Evolutionary conservation across 495 filamentous ascomycete species (phyloP), one percentile per base, ranked within the genome.

Genomic region (Trypethelium eluteriae): DNA sequence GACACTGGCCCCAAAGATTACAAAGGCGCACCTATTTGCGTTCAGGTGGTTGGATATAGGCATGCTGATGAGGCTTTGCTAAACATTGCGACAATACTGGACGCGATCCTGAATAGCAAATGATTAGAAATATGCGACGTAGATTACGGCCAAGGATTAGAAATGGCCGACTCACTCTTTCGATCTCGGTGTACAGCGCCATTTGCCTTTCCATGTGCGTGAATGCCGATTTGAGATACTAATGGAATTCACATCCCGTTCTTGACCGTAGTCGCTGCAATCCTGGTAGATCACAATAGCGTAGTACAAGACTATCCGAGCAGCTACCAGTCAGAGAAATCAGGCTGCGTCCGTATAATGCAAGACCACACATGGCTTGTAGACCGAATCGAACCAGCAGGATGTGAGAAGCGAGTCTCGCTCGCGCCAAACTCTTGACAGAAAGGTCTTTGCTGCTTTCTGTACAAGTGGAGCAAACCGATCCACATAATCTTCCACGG

Each of bases 51-150:
- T 59, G 53, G 53, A 59, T 59, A 59, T 36, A 59, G 53, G 53
- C 53, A 59, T 59, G 53, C 53, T 59, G 53, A 59, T 59, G 53
- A 59, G 53, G 53, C 53, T 59, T 59, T 59, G 32, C 53, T 59
- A 59, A 59, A 59, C 53, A 36, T 36, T 59, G 53, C 53, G 36
- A 59, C 53, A 59, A 59, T 59, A 32, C 53, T 59, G 53, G 53
- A 59, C 18, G 53, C 25, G n/a, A 59, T 59, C 53, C 18, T 59
- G 32, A 59, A 59, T 59, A 32, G 53, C 53, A 59, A 59, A 36
- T 59, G 53, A 59, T 34, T 36, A 59, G 53, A 53, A 53, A 59
- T 59, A 59, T 59, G 53, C 25, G 53, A 59, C 53, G 18, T 59
- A 59, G 53, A 59, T 59, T 59, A 59, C 53, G 34, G 53, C 53